Evolutionary conservation across 257 asterid genomes (phyloP).

Genomic region (Ehretia macrophylla): DNA sequence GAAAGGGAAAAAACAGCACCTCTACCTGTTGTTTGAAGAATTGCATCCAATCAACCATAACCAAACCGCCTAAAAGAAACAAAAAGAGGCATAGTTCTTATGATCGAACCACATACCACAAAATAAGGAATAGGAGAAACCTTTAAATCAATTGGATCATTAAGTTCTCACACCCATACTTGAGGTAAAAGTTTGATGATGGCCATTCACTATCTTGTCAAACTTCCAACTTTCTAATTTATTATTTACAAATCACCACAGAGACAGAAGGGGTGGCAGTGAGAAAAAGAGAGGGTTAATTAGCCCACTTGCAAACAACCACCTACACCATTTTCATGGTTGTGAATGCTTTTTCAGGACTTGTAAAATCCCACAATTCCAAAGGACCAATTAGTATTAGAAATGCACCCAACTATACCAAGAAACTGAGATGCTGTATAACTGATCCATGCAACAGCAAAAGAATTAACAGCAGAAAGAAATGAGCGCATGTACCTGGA

Average conservation of each 20-base stretch:
- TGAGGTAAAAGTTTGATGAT: not conserved
- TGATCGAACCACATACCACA: not conserved
- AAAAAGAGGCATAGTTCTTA: not conserved
- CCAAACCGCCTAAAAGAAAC: not conserved
- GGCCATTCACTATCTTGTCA: too few relatives aligned
- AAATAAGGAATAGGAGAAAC: not conserved
- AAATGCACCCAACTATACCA: not conserved
- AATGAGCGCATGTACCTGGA: constrained; percentile 56
- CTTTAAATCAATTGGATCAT: not conserved
- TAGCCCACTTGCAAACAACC: not conserved
- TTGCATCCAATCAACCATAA: not conserved
- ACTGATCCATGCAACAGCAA: constrained; percentile 5
- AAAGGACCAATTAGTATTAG: not conserved
- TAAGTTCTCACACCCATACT: not conserved
- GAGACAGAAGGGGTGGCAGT: too few relatives aligned
- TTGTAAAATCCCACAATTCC: not conserved
- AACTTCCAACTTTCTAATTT: too few relatives aligned
- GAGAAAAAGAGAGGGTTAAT: not conserved
- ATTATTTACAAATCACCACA: too few relatives aligned
- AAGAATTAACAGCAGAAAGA: not conserved
- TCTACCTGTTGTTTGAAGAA: not conserved
- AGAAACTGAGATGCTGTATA: not conserved
- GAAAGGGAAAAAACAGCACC: too few relatives aligned
- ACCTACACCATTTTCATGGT: not conserved
- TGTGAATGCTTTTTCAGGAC: not conserved